Evolutionary conservation across 2,329 filamentous ascomycete genomes (phyloP), one percentile per base, ranked within the genome.

Genomic region (Rhynchosporium graminicola): DNA sequence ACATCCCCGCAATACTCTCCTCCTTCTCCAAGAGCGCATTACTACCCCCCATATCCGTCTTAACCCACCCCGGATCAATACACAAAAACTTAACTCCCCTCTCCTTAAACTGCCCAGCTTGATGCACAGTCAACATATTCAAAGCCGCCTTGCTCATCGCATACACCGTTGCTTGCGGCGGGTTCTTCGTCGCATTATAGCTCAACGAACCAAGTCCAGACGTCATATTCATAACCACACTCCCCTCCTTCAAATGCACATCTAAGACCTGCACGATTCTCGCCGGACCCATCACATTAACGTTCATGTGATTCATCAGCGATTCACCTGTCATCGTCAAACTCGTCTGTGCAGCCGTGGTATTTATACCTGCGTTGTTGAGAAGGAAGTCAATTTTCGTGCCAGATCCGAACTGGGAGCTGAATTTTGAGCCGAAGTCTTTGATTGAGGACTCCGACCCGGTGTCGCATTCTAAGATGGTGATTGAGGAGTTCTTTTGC

Each of bases 261-360:
- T 42, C 28, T 0, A 82, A 65, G 1, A 74, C 73, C 67, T 80
- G 73, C 0, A 80, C 74, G 6, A 77, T 74, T 61, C 79, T 79
- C 0, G 79, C 79, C 0, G 80, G 80, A 0, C 80, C 80, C 20
- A 81, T 60, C 3, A 82, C 79, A 60, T 82, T 82, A 65, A 76
- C 70, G 31, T 74, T 70, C 56, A 82, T 76, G 55, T 80, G 76
- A n/a, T 74, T 67, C 2, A 73, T 46, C 33, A 82, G 66, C 1
- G 73, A 74, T 0, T 72, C 70, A 0, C 75, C 67, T 9, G 74
- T 74, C 1, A 82, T 74, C 0, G 71, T 74, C 20, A 81, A 68
- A 28, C 74, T 75, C 15, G 71, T 78, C 57, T 80, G 74, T 8
- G 68, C 59, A 0, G 73, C 69, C 1, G 72, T 69, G 28, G 72